phyloP scores from a whole-genome alignment of 495 filamentous ascomycete genomes.

The Penicillium daleae region DNA sequence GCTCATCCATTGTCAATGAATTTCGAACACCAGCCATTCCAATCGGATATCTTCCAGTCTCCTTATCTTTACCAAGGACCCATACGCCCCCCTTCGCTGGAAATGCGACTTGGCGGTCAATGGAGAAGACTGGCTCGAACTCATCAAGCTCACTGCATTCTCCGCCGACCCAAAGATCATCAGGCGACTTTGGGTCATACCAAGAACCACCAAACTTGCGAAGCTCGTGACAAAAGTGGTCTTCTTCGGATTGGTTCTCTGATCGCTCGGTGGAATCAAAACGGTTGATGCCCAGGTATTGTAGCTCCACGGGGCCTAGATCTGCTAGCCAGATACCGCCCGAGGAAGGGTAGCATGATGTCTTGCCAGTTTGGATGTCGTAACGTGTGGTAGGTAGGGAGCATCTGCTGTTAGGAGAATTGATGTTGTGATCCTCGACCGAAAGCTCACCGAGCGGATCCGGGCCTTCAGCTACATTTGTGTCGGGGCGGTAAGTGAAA shows the following conservation, averaged over 20 bases:
- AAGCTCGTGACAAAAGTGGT: background rate
- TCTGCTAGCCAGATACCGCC: background rate
- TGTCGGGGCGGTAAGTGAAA: background rate
- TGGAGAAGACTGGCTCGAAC: background rate
- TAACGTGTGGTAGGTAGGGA: background rate
- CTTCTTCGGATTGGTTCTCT: background rate
- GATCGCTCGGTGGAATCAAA: conserved; percentile 1
- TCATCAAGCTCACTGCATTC: background rate
- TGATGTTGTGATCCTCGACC: background rate
- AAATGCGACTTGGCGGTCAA: conserved; percentile 1
- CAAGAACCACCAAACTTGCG: background rate
- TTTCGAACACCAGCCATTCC: background rate
- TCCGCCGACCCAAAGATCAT: conserved; percentile 1
- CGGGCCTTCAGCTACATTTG: background rate
- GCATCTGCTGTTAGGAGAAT: background rate
- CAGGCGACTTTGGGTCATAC: background rate
- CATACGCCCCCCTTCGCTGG: background rate
- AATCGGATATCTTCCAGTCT: background rate
- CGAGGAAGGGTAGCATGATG: background rate
- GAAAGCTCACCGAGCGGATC: background rate
- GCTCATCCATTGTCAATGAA: conserved; percentile 1
- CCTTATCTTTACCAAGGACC: background rate
- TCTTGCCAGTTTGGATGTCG: background rate
- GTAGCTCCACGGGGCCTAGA: background rate
- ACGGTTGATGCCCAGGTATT: background rate